Conservation (phyloP, 805 yeast species). For the Pichia phayaonensis region DNA sequence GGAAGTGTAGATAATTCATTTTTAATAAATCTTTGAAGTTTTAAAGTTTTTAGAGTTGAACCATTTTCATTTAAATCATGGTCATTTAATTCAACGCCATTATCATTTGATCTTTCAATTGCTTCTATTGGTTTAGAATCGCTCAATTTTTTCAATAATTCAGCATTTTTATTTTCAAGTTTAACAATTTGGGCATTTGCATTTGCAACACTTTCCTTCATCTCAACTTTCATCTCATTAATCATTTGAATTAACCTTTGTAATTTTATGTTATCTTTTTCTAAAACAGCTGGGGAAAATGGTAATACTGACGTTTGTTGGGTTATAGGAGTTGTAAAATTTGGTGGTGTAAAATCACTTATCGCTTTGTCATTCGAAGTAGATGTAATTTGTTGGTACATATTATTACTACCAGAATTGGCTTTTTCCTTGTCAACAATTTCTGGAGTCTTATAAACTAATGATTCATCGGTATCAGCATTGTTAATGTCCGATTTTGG, state of each 20-base stretch:
- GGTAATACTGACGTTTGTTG: conserved; percentile 7
- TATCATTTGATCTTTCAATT: not conserved
- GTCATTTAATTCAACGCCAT: not conserved
- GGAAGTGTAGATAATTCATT: conserved; percentile 4
- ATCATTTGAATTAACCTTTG: conserved; percentile 21
- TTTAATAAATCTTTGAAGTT: conserved; percentile 9
- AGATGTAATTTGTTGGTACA: not conserved
- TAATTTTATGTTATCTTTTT: conserved; percentile 15
- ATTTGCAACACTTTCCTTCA: conserved; percentile 43
- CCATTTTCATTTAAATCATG: not conserved
- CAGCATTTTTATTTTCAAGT: conserved; percentile 35
- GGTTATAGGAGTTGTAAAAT: not conserved
- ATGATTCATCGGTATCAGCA: not conserved
- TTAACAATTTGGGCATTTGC: conserved; percentile 48
- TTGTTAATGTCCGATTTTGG: not conserved
- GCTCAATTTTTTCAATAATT: conserved; percentile 6
- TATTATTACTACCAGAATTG: not conserved
- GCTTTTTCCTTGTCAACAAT: not conserved
- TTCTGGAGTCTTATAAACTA: conserved; percentile 6
- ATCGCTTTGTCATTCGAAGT: not conserved
- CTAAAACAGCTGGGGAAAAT: conserved; percentile 14
- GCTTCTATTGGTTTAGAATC: not conserved
- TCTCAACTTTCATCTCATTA: conserved; percentile 32
- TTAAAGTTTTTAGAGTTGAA: not conserved
- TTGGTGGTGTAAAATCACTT: not conserved